Evolutionary conservation across 2,329 filamentous ascomycete genomes (phyloP).

Genomic region (Teratosphaeria destructans): DNA sequence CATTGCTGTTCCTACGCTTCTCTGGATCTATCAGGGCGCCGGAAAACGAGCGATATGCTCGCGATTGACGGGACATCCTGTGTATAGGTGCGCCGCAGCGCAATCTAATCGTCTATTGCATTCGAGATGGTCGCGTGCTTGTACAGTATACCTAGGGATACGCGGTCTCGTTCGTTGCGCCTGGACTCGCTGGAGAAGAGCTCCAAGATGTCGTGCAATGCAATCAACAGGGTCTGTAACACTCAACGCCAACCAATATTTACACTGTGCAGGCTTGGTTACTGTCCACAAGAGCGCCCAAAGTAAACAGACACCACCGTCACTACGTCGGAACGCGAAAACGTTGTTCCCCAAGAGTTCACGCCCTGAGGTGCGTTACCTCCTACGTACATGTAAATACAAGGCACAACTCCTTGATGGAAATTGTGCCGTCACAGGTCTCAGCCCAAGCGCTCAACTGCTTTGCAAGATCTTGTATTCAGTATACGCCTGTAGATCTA

Average conservation of each 20-base stretch:
- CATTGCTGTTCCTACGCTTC: constrained; percentile 27
- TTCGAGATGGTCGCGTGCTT: background rate
- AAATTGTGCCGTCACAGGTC: too few relatives aligned
- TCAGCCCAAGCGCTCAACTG: too few relatives aligned
- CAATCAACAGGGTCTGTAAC: background rate
- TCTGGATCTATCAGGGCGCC: constrained; percentile 26
- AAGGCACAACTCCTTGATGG: too few relatives aligned
- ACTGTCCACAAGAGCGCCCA: background rate
- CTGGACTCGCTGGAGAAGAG: background rate
- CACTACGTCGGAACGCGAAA: background rate
- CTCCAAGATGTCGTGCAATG: background rate
- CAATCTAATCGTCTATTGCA: background rate
- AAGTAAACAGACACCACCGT: background rate
- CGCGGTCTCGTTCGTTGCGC: background rate
- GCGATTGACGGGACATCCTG: background rate
- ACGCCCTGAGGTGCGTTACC: background rate
- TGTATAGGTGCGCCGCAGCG: background rate
- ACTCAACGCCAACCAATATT: background rate
- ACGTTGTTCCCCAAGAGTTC: background rate
- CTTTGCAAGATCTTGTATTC: too few relatives aligned
- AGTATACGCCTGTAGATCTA: too few relatives aligned
- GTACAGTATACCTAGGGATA: background rate
- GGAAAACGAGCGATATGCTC: constrained; percentile 21
- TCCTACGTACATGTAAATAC: too few relatives aligned
- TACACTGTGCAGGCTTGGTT: background rate